Evolutionary conservation across 495 filamentous ascomycete genomes (phyloP), one percentile per base, ranked within the genome.

Genomic region (Aspergillus biplanus): DNA sequence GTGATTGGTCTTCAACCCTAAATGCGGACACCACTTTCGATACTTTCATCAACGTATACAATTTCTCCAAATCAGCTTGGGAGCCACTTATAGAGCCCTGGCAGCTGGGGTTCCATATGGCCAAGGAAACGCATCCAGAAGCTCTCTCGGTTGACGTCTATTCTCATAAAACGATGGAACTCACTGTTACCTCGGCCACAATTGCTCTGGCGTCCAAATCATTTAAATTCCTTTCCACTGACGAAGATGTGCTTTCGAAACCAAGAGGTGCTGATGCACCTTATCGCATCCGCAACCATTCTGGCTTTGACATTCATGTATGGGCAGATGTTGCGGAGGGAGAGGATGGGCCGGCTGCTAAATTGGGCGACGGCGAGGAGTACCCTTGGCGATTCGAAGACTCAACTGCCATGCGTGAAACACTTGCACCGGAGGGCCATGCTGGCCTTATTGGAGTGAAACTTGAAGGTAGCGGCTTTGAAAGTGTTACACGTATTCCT

Each of bases 51-150:
- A 99, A 98, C 72, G 88, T 98, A 56, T 98, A 96, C 81, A 99
- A 98, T 74, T 99, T 99, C 75, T 93, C 95, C 21, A 98, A 99
- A 73, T 98, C 96, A 1, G 91, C 92, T 8, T 99, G 95, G 95
- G 95, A 98, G 73, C 95, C 95, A 8, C 79, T 99, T 35, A 89
- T 98, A 32, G 95, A 99, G 73, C 95, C 96, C 35, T 99, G 95
- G 95, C 88, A 95, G 63, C 78, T 98, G 21, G 94, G 93, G 33
- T 88, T 98, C 68, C 92, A 95, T 58, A 84, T 98, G 77, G 89
- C 92, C 11, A 92, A 88, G 69, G 89, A 94, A 49, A 78, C 86
- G 50, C 84, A 86, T 63, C 90, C 87, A 1, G 90, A 96, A 48
- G 81, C 86, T 50, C 79, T 97, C 63, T 90, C 91, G 0, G 81